Evolutionary conservation across 2,329 filamentous ascomycete species (phyloP), one percentile per base, ranked within the genome.

Genomic region (Diplodia intermedia): DNA sequence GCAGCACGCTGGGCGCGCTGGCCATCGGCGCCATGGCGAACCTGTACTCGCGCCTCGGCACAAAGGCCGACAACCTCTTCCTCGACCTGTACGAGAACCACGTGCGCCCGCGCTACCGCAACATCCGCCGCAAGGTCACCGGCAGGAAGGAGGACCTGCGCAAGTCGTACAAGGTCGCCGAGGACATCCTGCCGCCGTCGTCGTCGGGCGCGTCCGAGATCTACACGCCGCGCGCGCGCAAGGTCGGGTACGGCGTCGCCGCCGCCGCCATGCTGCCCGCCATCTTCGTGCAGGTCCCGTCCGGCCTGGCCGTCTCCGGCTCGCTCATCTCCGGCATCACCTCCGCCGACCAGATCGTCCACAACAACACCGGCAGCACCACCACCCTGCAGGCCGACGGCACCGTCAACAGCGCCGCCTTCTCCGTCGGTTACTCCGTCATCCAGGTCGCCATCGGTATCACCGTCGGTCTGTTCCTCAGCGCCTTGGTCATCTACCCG

Each of bases 221-320:
- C 47, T 75, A 71, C 38, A 73, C 75, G 6, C 76, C 78, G 1
- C 72, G 74, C 36, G 70, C 71, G 0, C 77, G 78, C 29, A 79
- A 79, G 49, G 78, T 80, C 6, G 88, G 90, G 14, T 93, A 94
- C 76, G 91, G 91, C 1, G 86, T 97, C 2, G 93, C 93, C 0
- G 93, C 93, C 0, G 92, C 92, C 0, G 90, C 91, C 1, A 92
- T 97, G 84, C 81, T 97, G 11, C 93, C 93, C 0, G 93, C 91
- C 5, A 96, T 97, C 71, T 96, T 96, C 70, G 86, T 89, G 2
- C 86, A 88, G 69, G 87, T 89, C 0, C 87, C 87, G 0, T 86
- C 83, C 2, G 87, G 87, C 1, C 79, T 89, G 2, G 85, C 86
- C 2, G 86, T 88, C 1, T 84, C 81, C 65, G 87, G 87, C 1